Base-by-base conservation (phyloP, 2,329 filamentous ascomycete species). In the Rutstroemia sp. region DNA sequence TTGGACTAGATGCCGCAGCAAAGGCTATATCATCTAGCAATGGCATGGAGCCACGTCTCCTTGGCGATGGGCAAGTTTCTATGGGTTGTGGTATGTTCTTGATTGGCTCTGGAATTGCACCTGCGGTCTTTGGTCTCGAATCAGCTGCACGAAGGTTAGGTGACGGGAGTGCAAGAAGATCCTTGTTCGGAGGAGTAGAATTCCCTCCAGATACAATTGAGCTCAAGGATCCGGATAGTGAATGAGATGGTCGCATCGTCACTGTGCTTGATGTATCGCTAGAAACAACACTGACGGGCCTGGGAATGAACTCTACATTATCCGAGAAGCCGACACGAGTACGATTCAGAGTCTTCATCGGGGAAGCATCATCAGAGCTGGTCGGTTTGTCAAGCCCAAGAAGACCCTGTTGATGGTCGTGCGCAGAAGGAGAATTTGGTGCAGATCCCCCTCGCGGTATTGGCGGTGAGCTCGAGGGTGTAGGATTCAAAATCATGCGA, bases 261-360 rank as follows among this genome's bases (percentile, higher is more conserved):
- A 83, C 74, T 2, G 87, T 94, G 67, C 86, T 91, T 47, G 89
- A 86, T 0, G 89, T 90, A 68, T 94, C 90, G 19, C 85, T 92
- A 1, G 90, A 95, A 14, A 95, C 84, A 19, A 92, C 76, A 2
- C 92, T 96, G 17, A 95, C 73, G 0, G 92, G 91, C 10, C 89
- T 82, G 5, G 87, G 87, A 64, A 92, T 92, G 60, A 88, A 91
- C 69, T 95, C 89, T 27, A 95, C 77, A 10, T 83, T 88, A 61
- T 95, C 90, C 1, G 88, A 90, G 67, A 95, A 95, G 0, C 87
- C 88, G 47, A 95, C 90, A 12, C 87, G 78, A 44, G 84, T 80
- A 58, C 84, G 80, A 4, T 78, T 77, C 19, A 63, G 30, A 21
- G 58, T 23, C 48, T 60, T 67, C 9, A 57, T 46, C 3, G 61